A percentile compares a stretch with the other conserved stretches of the same genome.
These are phyloP conservation scores for Nicotiana attenuata DNA, from an alignment of 257 asterid genomes.

Conservation along the genomic window DNA sequence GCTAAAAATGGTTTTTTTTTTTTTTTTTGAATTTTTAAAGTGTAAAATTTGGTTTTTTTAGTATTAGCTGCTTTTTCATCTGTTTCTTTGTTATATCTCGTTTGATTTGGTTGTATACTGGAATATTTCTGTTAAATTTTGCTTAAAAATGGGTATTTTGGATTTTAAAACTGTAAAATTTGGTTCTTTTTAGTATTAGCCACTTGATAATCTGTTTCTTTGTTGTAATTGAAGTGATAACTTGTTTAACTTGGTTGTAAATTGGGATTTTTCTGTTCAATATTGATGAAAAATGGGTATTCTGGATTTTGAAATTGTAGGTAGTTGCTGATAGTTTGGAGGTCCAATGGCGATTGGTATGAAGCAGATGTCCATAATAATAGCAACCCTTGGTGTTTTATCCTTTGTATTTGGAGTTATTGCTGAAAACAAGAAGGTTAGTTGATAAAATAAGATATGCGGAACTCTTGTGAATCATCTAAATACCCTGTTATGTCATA, in stretches of 20 bases:
- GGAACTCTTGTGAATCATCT: neutral
- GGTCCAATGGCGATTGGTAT: constrained; percentile 43
- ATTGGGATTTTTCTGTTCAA: neutral
- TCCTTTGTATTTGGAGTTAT: constrained; percentile 53
- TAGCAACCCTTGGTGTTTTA: constrained; percentile 44
- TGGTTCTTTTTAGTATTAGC: neutral
- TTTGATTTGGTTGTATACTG: neutral
- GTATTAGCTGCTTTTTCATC: neutral
- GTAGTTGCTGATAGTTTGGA: neutral
- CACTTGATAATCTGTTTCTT: neutral
- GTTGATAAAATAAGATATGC: neutral
- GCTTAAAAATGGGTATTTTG: no score
- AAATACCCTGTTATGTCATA: neutral
- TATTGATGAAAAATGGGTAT: neutral
- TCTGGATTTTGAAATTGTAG: constrained; percentile 14
- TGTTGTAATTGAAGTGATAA: neutral
- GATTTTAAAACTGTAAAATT: no score
- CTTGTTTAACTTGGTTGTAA: neutral
- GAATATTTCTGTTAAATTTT: no score
- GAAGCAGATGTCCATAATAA: constrained; percentile 49
- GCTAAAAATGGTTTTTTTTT: neutral
- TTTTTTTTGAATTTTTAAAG: no score
- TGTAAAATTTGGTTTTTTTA: neutral
- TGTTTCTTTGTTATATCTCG: neutral
- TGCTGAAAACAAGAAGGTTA: constrained; percentile 40